Percentiles rank a stretch among this genome's conserved stretches.
Conservation (phyloP, 2,329 filamentous ascomycete species). For the Teratosphaeria gauchensis region DNA sequence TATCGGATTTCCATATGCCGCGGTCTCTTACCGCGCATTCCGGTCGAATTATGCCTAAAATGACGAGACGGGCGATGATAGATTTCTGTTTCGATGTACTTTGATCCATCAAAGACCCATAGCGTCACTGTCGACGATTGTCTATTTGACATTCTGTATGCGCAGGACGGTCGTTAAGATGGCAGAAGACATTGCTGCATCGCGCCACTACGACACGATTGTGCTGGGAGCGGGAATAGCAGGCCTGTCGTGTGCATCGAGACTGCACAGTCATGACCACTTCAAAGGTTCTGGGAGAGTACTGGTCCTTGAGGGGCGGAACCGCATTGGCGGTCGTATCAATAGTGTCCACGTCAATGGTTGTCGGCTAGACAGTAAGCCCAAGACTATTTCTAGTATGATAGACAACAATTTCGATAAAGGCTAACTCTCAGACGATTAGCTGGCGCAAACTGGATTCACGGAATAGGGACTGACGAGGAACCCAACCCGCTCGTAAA, state of each 20-base stretch:
- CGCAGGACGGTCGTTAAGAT: neutral
- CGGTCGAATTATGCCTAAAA: too few species aligned
- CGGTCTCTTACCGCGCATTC: too few species aligned
- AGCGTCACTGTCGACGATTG: too few species aligned
- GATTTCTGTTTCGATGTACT: too few species aligned
- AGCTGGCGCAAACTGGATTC: slow-evolving; percentile 20
- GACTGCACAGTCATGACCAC: slow-evolving; percentile 8
- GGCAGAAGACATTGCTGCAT: neutral
- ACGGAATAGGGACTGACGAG: slow-evolving; percentile 14
- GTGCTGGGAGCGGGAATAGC: slow-evolving; percentile 18
- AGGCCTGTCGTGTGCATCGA: slow-evolving; percentile 14
- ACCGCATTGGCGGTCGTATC: slow-evolving; percentile 18
- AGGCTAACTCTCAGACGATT: too few species aligned
- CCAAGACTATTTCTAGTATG: too few species aligned
- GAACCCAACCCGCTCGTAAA: slow-evolving; percentile 16
- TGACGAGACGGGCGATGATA: too few species aligned
- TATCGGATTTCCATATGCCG: too few species aligned
- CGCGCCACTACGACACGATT: slow-evolving; percentile 8
- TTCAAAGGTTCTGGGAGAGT: slow-evolving; percentile 6
- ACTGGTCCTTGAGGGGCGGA: slow-evolving; percentile 13
- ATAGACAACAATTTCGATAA: too few species aligned
- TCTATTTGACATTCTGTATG: neutral
- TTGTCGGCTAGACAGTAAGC: slow-evolving; percentile 8
- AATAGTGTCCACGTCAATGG: slow-evolving; percentile 13
- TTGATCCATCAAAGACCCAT: too few species aligned